A percentile compares a stretch with the other conserved stretches of the same genome.
Evolutionary conservation across 139 green algal species (phyloP).

Genomic region (Mesotaenium endlicherianum): DNA sequence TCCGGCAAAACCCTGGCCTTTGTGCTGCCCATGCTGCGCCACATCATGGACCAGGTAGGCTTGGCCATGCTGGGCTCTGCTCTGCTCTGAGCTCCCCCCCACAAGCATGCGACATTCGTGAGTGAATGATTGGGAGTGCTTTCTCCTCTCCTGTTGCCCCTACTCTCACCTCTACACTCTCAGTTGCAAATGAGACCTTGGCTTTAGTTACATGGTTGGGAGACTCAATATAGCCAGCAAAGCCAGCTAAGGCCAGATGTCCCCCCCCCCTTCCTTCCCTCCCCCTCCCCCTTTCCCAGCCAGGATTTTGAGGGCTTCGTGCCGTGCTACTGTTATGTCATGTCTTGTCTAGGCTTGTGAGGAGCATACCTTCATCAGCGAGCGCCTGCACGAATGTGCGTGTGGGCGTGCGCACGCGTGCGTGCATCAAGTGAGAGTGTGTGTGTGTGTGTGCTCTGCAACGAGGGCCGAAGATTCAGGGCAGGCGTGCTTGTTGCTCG

Average conservation of each 20-base stretch:
- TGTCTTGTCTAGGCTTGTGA: not conserved
- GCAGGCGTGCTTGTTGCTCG: too few relatives aligned
- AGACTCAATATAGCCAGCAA: too few relatives aligned
- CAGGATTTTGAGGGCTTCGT: too few relatives aligned
- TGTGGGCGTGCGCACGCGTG: not conserved
- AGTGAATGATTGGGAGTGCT: too few relatives aligned
- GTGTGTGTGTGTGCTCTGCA: not conserved
- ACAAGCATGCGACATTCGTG: too few relatives aligned
- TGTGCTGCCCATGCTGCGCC: constrained; percentile 91
- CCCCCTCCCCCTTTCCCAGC: not conserved
- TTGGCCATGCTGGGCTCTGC: not conserved
- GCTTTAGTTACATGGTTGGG: too few relatives aligned
- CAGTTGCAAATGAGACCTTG: too few relatives aligned
- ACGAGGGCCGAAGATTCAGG: not conserved
- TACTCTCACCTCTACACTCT: too few relatives aligned
- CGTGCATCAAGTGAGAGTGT: not conserved
- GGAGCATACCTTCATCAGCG: not conserved
- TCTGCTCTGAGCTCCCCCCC: too few relatives aligned
- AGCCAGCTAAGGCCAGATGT: too few relatives aligned
- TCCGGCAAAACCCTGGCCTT: constrained; percentile 97
- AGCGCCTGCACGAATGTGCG: not conserved
- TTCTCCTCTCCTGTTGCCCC: too few relatives aligned
- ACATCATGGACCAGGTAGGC: constrained; percentile 79
- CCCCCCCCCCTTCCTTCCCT: not conserved
- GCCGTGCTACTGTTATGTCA: too few relatives aligned